Conservation (phyloP, 305 asterid genomes). For the Stenogyne calaminthoides region DNA sequence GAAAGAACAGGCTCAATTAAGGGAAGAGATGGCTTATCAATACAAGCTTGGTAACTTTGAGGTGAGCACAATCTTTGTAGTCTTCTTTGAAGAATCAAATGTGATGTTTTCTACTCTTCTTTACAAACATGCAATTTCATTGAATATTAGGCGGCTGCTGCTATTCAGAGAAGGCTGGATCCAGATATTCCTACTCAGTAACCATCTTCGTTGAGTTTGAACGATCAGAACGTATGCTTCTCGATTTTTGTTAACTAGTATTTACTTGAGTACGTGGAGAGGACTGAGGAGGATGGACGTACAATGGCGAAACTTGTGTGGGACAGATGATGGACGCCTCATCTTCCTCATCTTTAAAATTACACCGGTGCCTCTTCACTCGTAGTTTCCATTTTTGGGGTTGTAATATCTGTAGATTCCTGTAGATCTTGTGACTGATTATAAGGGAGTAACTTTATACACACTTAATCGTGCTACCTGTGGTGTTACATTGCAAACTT, state of each 20-base stretch:
- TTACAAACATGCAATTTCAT: background rate
- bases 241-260: background rate
- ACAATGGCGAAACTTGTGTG: too few species aligned
- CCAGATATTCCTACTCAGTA: slow-evolving; percentile 62
- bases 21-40: slow-evolving; percentile 97
- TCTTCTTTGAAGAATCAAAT: background rate
- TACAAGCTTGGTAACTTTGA: slow-evolving; percentile 93
- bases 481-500: too few species aligned
- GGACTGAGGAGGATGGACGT: background rate
- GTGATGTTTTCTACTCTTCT: background rate
- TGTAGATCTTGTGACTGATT: background rate
- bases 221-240: slow-evolving; percentile 12
- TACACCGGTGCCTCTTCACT: background rate
- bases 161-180: slow-evolving; percentile 94
- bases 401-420: slow-evolving; percentile 21
- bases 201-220: background rate
- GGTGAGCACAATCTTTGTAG: slow-evolving; percentile 43
- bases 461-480: too few species aligned
- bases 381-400: background rate
- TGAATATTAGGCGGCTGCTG: slow-evolving; percentile 82
- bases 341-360: background rate
- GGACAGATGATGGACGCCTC: too few species aligned
- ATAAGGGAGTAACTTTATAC: background rate
- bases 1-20: slow-evolving; percentile 97
- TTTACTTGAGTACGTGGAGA: background rate